Conservation (phyloP, 495 filamentous ascomycete species). For the Penicillium fimorum region DNA sequence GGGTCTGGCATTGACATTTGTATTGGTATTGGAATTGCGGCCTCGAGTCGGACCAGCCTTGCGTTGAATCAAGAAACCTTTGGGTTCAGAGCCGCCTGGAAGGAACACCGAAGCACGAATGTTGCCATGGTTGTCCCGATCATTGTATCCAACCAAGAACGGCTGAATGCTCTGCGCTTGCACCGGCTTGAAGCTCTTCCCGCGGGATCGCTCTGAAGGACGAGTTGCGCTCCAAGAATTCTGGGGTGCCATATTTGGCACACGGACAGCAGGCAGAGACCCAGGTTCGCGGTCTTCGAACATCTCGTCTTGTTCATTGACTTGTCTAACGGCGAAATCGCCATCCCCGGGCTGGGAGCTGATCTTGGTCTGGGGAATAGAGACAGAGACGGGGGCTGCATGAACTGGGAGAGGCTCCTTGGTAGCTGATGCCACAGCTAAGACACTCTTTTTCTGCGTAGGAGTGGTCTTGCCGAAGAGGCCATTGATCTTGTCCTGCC, state of each 20-base stretch:
- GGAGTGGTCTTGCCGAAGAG: slow-evolving; percentile 62
- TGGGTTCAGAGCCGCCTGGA: slow-evolving; percentile 36
- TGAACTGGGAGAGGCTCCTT: slow-evolving; percentile 60
- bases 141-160: slow-evolving; percentile 32
- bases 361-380: slow-evolving; percentile 47
- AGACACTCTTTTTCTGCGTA: slow-evolving; percentile 50
- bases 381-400: slow-evolving; percentile 55
- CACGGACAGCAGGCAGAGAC: slow-evolving; percentile 65
- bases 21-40: slow-evolving; percentile 20
- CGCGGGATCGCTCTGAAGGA: slow-evolving; percentile 28
- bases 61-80: slow-evolving; percentile 30
- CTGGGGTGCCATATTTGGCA: slow-evolving; percentile 61
- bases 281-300: slow-evolving; percentile 83
- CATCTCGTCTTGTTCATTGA: slow-evolving; percentile 75
- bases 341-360: slow-evolving; percentile 34
- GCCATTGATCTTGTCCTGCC: slow-evolving; percentile 74
- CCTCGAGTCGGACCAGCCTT: slow-evolving; percentile 31
- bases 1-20: background rate
- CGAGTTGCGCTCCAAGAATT: slow-evolving; percentile 44
- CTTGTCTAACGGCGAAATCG: slow-evolving; percentile 55
- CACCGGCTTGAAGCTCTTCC: slow-evolving; percentile 38
- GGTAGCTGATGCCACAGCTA: slow-evolving; percentile 57
- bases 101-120: slow-evolving; percentile 33
- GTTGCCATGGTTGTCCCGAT: slow-evolving; percentile 39
- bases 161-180: slow-evolving; percentile 43